Base-by-base conservation (phyloP, 306 rosid species). In the Cucumis hystrix region DNA sequence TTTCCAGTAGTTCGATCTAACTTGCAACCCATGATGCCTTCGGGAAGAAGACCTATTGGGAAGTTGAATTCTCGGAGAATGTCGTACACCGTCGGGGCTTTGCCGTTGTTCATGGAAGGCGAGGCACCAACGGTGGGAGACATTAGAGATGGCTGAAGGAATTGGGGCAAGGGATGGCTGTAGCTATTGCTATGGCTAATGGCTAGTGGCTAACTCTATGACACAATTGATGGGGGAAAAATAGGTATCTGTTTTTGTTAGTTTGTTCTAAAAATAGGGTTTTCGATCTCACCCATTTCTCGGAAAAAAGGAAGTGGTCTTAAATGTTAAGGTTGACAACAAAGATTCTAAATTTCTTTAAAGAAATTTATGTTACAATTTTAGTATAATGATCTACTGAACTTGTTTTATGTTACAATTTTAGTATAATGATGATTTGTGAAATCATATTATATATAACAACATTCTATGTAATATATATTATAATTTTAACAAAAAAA, bases 41-140 rank as follows among this genome's bases (percentile, higher is more conserved):
- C 82, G 0, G 98, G 98, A 59, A 93, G 93, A 12, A 93, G 72
- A 5, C 98, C 98, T 16, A 59, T 67, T 9, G 98, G 98, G 39
- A 93, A 87, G 70, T 84, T 49, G 76, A 76, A 93, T 43, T 76
- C 82, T 18, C 61, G 79, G 20, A 93, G 82, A 23, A 77, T 62
- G 0, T 89, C 93, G 79, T 93, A 91, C n/a, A 82, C 96, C 23
- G 98, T 77, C 25, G 47, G 75, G 0, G 40, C 18, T 7, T 71
- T 79, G 43, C 41, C 59, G 9, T 75, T 74, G 28, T 8, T 16
- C 40, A 57, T 23, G 7, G 59, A 18, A 8, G 75, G 20, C 69
- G 83, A n/a, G 51, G 84, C 73, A 1, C 2, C 20, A 49, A 78
- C 70, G 75, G 76, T 59, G 74, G 77, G 68, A 9, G 84, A 70